A percentile compares a stretch with the other conserved stretches of the same genome.
phyloP scores from a whole-genome alignment of 2,329 filamentous ascomycete genomes.

The Neonectria faginata region DNA sequence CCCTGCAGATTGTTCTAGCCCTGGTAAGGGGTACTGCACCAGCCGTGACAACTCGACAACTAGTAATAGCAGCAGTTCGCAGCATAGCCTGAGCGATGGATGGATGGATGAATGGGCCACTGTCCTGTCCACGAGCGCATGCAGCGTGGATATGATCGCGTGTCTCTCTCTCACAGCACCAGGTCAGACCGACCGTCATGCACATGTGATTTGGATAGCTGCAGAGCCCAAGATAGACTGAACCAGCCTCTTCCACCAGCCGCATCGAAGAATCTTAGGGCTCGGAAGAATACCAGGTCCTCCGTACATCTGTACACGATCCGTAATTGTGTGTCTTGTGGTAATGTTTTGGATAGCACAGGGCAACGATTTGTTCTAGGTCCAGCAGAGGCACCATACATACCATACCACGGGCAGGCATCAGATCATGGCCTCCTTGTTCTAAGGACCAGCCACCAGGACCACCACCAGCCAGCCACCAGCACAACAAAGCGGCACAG shows the following conservation, averaged over 20 bases:
- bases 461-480: constrained; percentile 13
- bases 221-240: constrained; percentile 19
- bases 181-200: constrained; percentile 16
- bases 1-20: not conserved
- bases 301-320: too few species aligned
- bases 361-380: constrained; percentile 19
- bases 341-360: constrained; percentile 22
- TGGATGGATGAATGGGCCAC: not conserved
- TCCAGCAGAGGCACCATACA: constrained; percentile 3
- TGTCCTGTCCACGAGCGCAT: constrained; percentile 15
- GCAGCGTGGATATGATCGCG: constrained; percentile 37
- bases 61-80: not conserved
- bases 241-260: constrained; percentile 1
- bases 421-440: not conserved
- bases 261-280: not conserved
- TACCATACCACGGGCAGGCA: not conserved
- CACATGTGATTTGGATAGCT: constrained; percentile 22
- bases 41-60: not conserved
- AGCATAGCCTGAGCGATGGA: not conserved
- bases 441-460: constrained; percentile 6
- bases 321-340: not conserved
- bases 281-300: not conserved
- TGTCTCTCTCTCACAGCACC: constrained; percentile 28
- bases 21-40: not conserved
- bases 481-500: not conserved